Conservation (phyloP, 2,329 filamentous ascomycete species). For the Monilinia laxa region DNA sequence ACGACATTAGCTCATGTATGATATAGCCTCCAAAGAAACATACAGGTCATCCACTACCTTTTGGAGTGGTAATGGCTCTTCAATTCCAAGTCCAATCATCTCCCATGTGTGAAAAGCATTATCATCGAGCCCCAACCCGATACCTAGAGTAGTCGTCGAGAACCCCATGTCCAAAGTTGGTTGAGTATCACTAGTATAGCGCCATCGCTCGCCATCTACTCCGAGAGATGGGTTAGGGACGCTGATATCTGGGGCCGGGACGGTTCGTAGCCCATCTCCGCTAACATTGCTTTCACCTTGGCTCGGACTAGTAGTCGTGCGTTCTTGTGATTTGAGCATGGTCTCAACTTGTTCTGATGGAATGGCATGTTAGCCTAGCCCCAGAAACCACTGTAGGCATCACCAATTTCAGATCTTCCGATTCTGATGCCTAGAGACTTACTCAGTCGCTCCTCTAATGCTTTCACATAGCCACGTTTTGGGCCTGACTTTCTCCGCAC, state of each 20-base stretch:
- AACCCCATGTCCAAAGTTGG: conserved; percentile 57
- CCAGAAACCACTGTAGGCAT: conserved; percentile 24
- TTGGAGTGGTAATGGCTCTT: conserved; percentile 65
- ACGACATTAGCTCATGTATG: conserved; percentile 30
- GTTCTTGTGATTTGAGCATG: conserved; percentile 76
- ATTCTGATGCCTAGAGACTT: conserved; percentile 46
- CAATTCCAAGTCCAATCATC: conserved; percentile 67
- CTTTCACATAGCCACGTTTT: conserved; percentile 69
- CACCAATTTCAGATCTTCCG: background rate
- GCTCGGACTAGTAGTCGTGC: conserved; percentile 35
- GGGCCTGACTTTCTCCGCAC: conserved; percentile 70
- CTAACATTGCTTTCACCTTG: conserved; percentile 28
- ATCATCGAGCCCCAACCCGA: conserved; percentile 50
- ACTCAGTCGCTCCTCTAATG: conserved; percentile 85
- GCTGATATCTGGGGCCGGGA: conserved; percentile 44
- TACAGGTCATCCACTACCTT: conserved; percentile 80
- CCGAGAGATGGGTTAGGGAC: conserved; percentile 51
- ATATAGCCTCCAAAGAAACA: conserved; percentile 36
- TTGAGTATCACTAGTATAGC: conserved; percentile 53
- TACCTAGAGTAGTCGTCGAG: conserved; percentile 47
- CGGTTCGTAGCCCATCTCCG: conserved; percentile 29
- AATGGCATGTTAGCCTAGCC: conserved; percentile 6
- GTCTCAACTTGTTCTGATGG: conserved; percentile 85
- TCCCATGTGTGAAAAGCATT: conserved; percentile 73
- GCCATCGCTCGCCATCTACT: conserved; percentile 55